Percentiles rank a stretch among this genome's conserved stretches.
These are phyloP conservation scores for Zizania palustris DNA, from an alignment of 202 grass and related monocot species.

Conservation along the genomic window DNA sequence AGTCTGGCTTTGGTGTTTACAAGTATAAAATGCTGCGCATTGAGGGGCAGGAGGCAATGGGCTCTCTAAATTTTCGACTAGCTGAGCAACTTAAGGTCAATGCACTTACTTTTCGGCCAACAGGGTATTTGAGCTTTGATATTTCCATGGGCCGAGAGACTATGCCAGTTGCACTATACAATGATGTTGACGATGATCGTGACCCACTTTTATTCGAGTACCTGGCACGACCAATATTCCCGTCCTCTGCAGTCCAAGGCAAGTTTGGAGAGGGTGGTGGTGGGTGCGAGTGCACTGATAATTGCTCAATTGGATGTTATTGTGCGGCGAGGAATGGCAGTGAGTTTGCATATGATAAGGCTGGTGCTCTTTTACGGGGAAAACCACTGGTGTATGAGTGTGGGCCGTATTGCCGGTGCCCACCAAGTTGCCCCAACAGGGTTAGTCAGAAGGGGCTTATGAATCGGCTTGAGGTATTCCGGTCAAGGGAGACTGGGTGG, in stretches of 20 bases:
- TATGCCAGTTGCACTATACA: conserved; percentile 70
- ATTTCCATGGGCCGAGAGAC: conserved; percentile 82
- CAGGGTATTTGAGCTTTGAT: conserved; percentile 86
- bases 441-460: conserved; percentile 86
- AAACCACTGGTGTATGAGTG: conserved; percentile 93
- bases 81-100: conserved; percentile 76
- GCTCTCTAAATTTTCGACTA: conserved; percentile 64
- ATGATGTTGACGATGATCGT: conserved; percentile 82
- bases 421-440: conserved; percentile 76
- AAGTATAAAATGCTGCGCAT: conserved; percentile 92
- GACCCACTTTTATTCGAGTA: conserved; percentile 86
- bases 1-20: conserved; percentile 84
- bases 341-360: conserved; percentile 77
- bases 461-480: conserved; percentile 81
- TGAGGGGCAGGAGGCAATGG: conserved; percentile 93
- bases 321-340: conserved; percentile 78
- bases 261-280: conserved; percentile 65
- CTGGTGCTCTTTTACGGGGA: conserved; percentile 68
- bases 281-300: conserved; percentile 68
- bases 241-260: conserved; percentile 68
- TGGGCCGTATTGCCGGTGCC: conserved; percentile 77
- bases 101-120: conserved; percentile 56
- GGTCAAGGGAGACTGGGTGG: conserved; percentile 94
- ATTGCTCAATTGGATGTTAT: conserved; percentile 73
- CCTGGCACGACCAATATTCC: conserved; percentile 73